Evolutionary conservation across 23 red algal genomes (phyloP).

Genomic region (Gracilaria vermiculophylla): DNA sequence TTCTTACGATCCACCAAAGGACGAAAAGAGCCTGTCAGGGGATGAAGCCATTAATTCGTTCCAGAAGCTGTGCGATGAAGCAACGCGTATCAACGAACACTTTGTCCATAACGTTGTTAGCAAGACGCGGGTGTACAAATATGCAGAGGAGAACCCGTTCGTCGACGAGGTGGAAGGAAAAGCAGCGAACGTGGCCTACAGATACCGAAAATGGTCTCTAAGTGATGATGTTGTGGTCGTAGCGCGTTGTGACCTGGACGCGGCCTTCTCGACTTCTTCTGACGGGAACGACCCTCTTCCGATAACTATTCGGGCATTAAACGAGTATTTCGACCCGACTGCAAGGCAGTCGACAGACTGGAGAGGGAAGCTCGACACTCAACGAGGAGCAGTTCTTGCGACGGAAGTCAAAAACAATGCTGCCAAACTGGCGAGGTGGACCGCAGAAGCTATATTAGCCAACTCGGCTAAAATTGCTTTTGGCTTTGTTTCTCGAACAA

Average conservation of each 20-base stretch:
- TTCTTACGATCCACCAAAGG: slow-evolving; percentile 79
- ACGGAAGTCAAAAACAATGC: slow-evolving; percentile 99
- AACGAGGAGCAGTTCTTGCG: slow-evolving; percentile 89
- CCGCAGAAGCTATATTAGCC: slow-evolving; percentile 77
- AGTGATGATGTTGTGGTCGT: slow-evolving; percentile 73
- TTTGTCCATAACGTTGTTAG: slow-evolving; percentile 89
- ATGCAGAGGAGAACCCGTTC: slow-evolving; percentile 68
- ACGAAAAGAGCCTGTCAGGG: slow-evolving; percentile 75
- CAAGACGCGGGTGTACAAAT: slow-evolving; percentile 38
- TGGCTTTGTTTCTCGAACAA: slow-evolving; percentile 89
- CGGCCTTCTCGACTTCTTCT: slow-evolving; percentile 28
- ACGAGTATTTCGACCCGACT: slow-evolving; percentile 87
- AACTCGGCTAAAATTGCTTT: slow-evolving; percentile 81
- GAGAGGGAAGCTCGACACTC: slow-evolving; percentile 91
- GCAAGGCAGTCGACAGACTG: slow-evolving; percentile 69
- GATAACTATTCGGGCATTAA: slow-evolving; percentile 77
- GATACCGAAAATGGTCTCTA: slow-evolving; percentile 90
- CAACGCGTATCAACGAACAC: slow-evolving; percentile 90
- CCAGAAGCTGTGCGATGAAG: slow-evolving; percentile 80
- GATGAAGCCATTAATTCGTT: slow-evolving; percentile 82
- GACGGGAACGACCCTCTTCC: slow-evolving; percentile 28
- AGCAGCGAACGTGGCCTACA: slow-evolving; percentile 68
- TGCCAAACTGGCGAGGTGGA: slow-evolving; percentile 90
- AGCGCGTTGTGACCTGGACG: slow-evolving; percentile 91
- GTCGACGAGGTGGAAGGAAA: slow-evolving; percentile 62